A percentile compares a stretch with the other conserved stretches of the same genome.
These are phyloP conservation scores for Fusarium compactum DNA, from an alignment of 2,329 filamentous ascomycete species.

Conservation along the genomic window DNA sequence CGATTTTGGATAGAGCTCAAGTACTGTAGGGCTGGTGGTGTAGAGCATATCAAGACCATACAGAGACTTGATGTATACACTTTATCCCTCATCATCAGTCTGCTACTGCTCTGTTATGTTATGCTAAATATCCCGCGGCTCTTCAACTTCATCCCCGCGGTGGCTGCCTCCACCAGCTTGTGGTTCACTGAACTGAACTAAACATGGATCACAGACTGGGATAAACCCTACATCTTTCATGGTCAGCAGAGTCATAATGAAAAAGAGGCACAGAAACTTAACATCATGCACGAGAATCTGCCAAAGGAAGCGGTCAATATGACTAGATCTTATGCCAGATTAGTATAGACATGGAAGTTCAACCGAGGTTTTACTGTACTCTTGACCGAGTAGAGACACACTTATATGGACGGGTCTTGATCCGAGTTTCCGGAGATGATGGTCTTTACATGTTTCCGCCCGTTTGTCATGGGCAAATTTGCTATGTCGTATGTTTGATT, in stretches of 20 bases:
- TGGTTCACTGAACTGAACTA: slow-evolving; percentile 18
- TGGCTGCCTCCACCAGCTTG: slow-evolving; percentile 14
- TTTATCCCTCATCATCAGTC: slow-evolving; percentile 14
- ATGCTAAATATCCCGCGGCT: slow-evolving; percentile 30
- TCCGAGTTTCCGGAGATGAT: slow-evolving; percentile 13
- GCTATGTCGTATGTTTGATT: slow-evolving; percentile 29
- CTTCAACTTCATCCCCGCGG: slow-evolving; percentile 39
- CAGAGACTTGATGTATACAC: not conserved
- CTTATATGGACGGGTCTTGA: slow-evolving; percentile 16
- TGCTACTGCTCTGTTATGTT: not conserved
- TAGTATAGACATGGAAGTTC: slow-evolving; percentile 27
- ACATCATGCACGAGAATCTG: slow-evolving; percentile 15
- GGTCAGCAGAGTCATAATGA: slow-evolving; percentile 40
- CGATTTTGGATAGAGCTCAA: slow-evolving; percentile 26
- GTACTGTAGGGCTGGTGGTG: slow-evolving; percentile 8
- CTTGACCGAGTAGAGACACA: slow-evolving; percentile 3
- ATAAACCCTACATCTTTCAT: slow-evolving; percentile 32
- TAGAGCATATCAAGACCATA: slow-evolving; percentile 5
- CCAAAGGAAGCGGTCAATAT: slow-evolving; percentile 16
- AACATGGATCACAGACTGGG: slow-evolving; percentile 24
- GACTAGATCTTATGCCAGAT: not conserved
- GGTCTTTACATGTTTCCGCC: slow-evolving; percentile 2
- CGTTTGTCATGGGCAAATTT: slow-evolving; percentile 7
- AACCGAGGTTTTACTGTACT: not conserved
- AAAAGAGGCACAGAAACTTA: slow-evolving; percentile 23